Evolutionary conservation across 1,139 yeast species (phyloP), one percentile per base, ranked within the genome.

Genomic region (Pichia sp.): DNA sequence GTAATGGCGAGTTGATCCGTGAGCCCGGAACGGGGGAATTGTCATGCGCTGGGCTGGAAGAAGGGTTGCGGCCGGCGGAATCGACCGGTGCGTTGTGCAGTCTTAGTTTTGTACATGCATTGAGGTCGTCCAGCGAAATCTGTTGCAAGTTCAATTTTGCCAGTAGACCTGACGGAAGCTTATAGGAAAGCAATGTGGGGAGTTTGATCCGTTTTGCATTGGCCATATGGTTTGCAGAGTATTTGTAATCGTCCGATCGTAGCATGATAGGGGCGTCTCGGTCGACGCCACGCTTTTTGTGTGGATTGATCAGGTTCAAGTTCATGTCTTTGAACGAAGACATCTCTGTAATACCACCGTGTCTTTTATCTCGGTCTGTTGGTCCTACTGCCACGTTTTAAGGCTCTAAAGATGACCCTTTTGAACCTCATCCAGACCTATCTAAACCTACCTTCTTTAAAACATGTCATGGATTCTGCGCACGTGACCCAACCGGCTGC

Each of bases 171-270:
- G 16, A 16, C 3, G 59, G 59, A 15, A 58, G 45, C 38, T 50
- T 50, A 8, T 52, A 50, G 11, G 62, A 49, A 29, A 60, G 15
- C 40, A 59, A 41, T 13, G 38, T 36, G 0, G 62, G 62, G 23
- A 60, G 42, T 31, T 50, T 52, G 10, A 59, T 10, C 19, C 46
- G 43, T 29, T 51, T 40, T 1, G 45, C 44, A 29, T 49, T 42
- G 11, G 19, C 16, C 2, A 26, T 6, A 5, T 26, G 36, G 44
- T 49, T 45, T 19, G 44, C 50, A 11, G 49, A 47, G 10, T 47
- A 55, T 31, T 30, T 51, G 16, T 29, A 54, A 40, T 56, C 57
- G 4, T 51, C 48, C 6, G 38, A 31, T 10, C 45, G 29, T 13
- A 54, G 41, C 19, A 41, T 26, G 8, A 29, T 8, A 11, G 45